These are phyloP conservation scores for Fusarium kyushuense DNA, from an alignment of 2,329 filamentous ascomycete genomes.

Conservation along the genomic window DNA sequence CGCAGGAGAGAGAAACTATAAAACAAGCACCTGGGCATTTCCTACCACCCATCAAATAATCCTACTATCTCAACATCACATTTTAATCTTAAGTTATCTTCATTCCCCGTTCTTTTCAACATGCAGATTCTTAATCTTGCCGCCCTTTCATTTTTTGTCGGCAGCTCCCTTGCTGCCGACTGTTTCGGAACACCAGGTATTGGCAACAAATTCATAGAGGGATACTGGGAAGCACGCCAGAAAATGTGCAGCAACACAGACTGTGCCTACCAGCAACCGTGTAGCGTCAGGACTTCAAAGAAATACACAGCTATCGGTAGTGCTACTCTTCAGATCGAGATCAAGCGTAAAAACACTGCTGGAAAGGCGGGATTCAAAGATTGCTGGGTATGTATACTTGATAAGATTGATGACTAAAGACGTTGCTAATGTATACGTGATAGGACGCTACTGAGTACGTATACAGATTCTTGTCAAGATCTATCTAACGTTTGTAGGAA, in stretches of 20 bases:
- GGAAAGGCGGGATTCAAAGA: not conserved
- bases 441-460: constrained; percentile 10
- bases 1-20: too few species aligned
- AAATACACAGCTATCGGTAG: not conserved
- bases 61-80: too few species aligned
- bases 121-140: not conserved
- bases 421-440: accelerated
- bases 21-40: too few species aligned
- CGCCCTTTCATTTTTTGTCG: not conserved
- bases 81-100: not conserved
- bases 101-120: too few species aligned
- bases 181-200: not conserved
- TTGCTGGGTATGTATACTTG: constrained; percentile 8
- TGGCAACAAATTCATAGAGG: not conserved
- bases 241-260: constrained; percentile 17
- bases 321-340: not conserved
- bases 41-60: too few species aligned
- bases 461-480: accelerated
- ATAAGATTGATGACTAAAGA: not conserved
- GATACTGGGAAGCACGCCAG: constrained; percentile 8
- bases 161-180: not conserved
- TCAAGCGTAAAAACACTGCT: constrained; percentile 4
- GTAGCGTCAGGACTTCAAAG: not conserved
- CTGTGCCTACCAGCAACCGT: not conserved
- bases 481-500: not conserved